Evolutionary conservation across 1,284 basidiomycete species (phyloP), one percentile per base, ranked within the genome.

Genomic region (Boletus albobrunnescens): DNA sequence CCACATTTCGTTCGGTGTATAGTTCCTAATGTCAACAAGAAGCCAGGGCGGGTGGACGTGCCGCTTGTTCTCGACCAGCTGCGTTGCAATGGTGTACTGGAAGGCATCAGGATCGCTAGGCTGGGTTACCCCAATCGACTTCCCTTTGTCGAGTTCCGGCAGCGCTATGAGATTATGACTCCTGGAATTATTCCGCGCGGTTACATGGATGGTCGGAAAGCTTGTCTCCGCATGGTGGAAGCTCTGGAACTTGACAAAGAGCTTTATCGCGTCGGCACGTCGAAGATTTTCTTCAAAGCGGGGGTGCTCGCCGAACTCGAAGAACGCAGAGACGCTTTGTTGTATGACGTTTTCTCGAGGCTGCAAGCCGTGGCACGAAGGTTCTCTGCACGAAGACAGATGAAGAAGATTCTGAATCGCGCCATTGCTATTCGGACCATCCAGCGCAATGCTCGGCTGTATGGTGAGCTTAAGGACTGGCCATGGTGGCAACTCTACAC

Each of bases 401-500:
- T 96, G 73, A 91, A 89, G 75, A 99, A 98, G 75, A 81, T 96
- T 40, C 76, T 99, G 50, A 95, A 98, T 61, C 86, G 95, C 30
- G 91, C 94, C 2, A 79, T 88, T 27, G 94, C 96, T 3, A 85
- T 95, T 32, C 80, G 90, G 38, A 94, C 90, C 0, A 94, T 99
- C 51, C 95, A 98, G 67, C 80, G 87, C 28, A 99, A 99, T 64
- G 95, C 95, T 2, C 76, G 91, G 11, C 79, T 97, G 12, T 99
- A 99, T 61, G 84, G 86, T 20, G 82, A 91, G 47, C 75, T 97
- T 12, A 77, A 85, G 41, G 91, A 95, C 49, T 99, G 95, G 96
- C 94, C 96, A 1, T 99, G 96, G 96, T 99, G 96, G 96, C 90
- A 94, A 56, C 77, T 99, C 14, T 99, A 96, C 67, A 94, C 91